These are phyloP conservation scores for Backusella sp. DNA, from an alignment of 192 early-diverging fungal species.

Conservation along the genomic window DNA sequence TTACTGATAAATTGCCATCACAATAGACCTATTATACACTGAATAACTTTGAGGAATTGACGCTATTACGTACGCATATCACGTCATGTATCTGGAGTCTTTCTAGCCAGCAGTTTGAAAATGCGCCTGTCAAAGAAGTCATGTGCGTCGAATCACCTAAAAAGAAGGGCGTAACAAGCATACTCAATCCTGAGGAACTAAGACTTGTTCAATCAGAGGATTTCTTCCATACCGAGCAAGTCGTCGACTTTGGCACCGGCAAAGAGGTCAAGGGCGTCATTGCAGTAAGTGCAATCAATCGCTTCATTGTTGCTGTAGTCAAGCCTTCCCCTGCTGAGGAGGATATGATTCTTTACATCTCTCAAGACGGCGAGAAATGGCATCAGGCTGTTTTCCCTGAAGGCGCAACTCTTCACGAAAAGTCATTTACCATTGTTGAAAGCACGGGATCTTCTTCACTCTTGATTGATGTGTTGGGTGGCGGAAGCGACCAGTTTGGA, in stretches of 20 bases:
- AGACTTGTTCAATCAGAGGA: conserved; percentile 73
- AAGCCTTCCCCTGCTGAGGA: conserved; percentile 36
- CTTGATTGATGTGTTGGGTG: conserved; percentile 70
- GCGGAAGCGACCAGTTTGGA: conserved; percentile 48
- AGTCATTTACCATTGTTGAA: conserved; percentile 86
- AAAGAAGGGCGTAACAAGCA: conserved; percentile 22
- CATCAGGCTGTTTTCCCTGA: conserved; percentile 49
- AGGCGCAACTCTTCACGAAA: conserved; percentile 44
- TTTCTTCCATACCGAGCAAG: conserved; percentile 61
- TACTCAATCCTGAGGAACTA: conserved; percentile 29
- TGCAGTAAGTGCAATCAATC: conserved; percentile 67
- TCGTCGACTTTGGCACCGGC: conserved; percentile 58
- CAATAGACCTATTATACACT: conserved; percentile 58
- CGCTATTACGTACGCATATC: conserved; percentile 55
- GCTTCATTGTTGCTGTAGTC: conserved; percentile 71
- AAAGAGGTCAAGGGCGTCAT: conserved; percentile 64
- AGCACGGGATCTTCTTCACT: conserved; percentile 67
- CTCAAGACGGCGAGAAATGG: conserved; percentile 40
- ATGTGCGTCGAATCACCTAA: conserved; percentile 62
- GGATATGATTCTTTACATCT: conserved; percentile 32
- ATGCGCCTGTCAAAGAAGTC: conserved; percentile 63
- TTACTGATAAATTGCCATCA: neutral
- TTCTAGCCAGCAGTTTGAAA: conserved; percentile 59
- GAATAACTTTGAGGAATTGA: conserved; percentile 63
- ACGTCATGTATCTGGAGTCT: conserved; percentile 74